Percentiles rank a stretch among this genome's conserved stretches.
Evolutionary conservation across 2,329 filamentous ascomycete genomes (phyloP).

Genomic region (Decorospora gaudefroyi): DNA sequence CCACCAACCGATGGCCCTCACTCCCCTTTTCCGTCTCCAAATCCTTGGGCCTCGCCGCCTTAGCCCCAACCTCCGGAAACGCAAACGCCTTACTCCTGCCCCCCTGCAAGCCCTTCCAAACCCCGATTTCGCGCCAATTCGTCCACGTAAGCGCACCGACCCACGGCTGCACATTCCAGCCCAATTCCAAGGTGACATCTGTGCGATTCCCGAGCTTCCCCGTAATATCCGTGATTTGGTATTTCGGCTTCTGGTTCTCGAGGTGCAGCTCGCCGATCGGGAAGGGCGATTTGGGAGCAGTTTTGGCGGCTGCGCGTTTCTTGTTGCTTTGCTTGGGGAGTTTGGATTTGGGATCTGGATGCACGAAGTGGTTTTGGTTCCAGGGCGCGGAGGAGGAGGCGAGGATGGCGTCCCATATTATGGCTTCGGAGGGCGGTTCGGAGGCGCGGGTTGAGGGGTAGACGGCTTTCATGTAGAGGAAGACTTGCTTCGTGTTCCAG

Average conservation of each 20-base stretch:
- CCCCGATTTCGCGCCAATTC: slow-evolving; percentile 54
- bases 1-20: slow-evolving; percentile 54
- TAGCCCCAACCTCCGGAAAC: slow-evolving; percentile 69
- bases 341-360: slow-evolving; percentile 61
- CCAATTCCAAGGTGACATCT: slow-evolving; percentile 77
- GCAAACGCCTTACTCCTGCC: slow-evolving; percentile 68
- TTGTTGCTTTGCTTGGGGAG: slow-evolving; percentile 47
- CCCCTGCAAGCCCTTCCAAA: slow-evolving; percentile 68
- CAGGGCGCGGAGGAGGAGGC: slow-evolving; percentile 67
- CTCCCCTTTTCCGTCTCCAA: slow-evolving; percentile 55
- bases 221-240: slow-evolving; percentile 90
- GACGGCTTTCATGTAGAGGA: slow-evolving; percentile 89
- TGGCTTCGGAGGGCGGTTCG: slow-evolving; percentile 63
- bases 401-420: slow-evolving; percentile 97
- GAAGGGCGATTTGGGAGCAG: slow-evolving; percentile 26
- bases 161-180: slow-evolving; percentile 98
- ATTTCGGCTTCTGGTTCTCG: slow-evolving; percentile 88
- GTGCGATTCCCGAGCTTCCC: slow-evolving; percentile 74
- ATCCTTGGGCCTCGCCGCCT: slow-evolving; percentile 60
- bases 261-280: slow-evolving; percentile 73
- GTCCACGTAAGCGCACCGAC: slow-evolving; percentile 86
- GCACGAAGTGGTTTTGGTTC: slow-evolving; percentile 57
- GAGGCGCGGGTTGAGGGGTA: slow-evolving; percentile 57
- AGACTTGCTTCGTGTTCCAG: slow-evolving; percentile 99
- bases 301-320: slow-evolving; percentile 20